Evolutionary conservation across 106 monocot species (phyloP).

Genomic region (Allium sativum): DNA sequence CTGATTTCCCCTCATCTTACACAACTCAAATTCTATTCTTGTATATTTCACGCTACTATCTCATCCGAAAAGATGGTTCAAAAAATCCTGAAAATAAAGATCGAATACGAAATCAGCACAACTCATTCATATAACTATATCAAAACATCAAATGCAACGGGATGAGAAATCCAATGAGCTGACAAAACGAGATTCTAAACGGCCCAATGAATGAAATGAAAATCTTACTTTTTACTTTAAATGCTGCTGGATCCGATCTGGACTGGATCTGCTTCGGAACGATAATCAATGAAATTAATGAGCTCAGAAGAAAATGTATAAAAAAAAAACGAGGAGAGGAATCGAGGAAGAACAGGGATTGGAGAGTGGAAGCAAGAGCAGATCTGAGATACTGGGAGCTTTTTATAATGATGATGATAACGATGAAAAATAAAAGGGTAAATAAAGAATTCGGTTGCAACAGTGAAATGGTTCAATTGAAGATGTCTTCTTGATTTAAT

Average conservation of each 20-base stretch:
- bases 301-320: neutral
- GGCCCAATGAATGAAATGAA: no score
- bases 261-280: neutral
- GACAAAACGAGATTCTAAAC: slow-evolving; percentile 3
- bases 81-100: neutral
- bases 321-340: neutral
- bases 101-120: neutral
- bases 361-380: slow-evolving; percentile 1
- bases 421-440: neutral
- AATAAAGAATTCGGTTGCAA: neutral
- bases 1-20: slow-evolving; percentile 55
- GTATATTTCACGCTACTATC: slow-evolving; percentile 1
- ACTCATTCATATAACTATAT: neutral
- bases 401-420: neutral
- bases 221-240: slow-evolving; percentile 1
- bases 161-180: neutral
- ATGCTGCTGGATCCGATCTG: slow-evolving; percentile 5
- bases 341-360: neutral
- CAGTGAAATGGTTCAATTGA: neutral
- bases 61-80: slow-evolving; percentile 1
- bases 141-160: neutral
- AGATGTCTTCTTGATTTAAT: no score
- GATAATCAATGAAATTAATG: neutral
- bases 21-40: slow-evolving; percentile 2
- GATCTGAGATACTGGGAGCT: neutral